Evolutionary conservation across 83 land plant genomes (phyloP).

Genomic region (Picea engelmannii): DNA sequence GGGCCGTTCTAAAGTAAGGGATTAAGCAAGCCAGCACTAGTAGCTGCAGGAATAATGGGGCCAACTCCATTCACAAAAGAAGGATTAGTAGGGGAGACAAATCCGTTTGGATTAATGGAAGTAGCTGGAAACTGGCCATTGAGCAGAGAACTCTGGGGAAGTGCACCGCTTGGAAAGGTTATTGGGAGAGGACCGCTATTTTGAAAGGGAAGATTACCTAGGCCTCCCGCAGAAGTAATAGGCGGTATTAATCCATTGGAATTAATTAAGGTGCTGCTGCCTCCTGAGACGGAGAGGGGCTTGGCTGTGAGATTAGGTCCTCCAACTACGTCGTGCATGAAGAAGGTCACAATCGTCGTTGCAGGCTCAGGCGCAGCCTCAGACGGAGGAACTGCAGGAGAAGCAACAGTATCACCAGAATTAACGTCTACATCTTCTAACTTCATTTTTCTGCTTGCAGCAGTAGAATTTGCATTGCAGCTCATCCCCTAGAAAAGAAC

Average conservation of each 20-base stretch:
- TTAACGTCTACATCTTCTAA: too few species aligned
- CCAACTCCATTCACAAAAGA: too few species aligned
- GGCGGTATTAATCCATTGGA: neutral
- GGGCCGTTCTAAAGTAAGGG: neutral
- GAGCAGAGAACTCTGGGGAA: too few species aligned
- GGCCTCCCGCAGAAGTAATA: too few species aligned
- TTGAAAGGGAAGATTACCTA: neutral
- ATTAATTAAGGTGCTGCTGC: neutral
- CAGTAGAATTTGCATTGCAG: too few species aligned
- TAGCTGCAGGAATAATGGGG: too few species aligned
- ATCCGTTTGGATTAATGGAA: neutral
- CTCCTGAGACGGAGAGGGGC: neutral
- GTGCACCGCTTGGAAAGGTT: too few species aligned
- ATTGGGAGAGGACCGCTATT: neutral
- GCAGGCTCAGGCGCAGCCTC: neutral
- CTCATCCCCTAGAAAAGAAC: too few species aligned
- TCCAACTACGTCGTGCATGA: neutral
- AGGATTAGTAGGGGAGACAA: neutral
- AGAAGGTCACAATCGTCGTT: neutral
- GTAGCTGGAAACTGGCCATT: too few species aligned
- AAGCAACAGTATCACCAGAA: too few species aligned
- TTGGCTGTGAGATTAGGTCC: neutral
- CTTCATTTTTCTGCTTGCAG: too few species aligned
- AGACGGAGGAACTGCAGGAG: neutral
- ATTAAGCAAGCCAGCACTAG: too few species aligned